Evolutionary conservation across 352 stramenopile genomes (phyloP).

Genomic region (Halophytophthora polymorphica): DNA sequence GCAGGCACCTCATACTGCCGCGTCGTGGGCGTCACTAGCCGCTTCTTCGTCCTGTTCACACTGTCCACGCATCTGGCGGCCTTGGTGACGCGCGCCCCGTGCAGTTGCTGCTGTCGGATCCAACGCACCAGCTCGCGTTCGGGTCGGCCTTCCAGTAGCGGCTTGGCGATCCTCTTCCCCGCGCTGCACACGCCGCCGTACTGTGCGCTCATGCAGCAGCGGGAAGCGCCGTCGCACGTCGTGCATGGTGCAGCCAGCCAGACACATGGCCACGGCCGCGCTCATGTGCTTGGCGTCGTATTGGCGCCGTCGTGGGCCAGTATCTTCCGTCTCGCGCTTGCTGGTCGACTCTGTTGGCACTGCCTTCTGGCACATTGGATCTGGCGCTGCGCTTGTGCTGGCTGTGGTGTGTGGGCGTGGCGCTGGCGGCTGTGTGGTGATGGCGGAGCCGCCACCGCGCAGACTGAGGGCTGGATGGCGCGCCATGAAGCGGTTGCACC

Average conservation of each 20-base stretch:
- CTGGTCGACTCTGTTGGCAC: too few relatives aligned
- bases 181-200: constrained; percentile 19
- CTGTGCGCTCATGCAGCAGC: constrained; percentile 16
- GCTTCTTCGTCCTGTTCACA: too few relatives aligned
- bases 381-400: too few relatives aligned
- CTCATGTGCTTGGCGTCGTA: constrained; percentile 24
- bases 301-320: not conserved
- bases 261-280: constrained; percentile 20
- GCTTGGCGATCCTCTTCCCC: constrained; percentile 18
- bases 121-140: constrained; percentile 19
- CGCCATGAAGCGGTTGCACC: constrained; percentile 22
- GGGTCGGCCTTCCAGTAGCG: constrained; percentile 14
- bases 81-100: constrained; percentile 12
- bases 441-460: not conserved
- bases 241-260: constrained; percentile 16
- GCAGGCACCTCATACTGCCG: too few relatives aligned
- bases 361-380: too few relatives aligned
- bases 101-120: constrained; percentile 16
- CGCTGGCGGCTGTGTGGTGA: not conserved
- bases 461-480: constrained; percentile 15
- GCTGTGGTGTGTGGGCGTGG: too few relatives aligned
- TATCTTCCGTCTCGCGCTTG: too few relatives aligned
- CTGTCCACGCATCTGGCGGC: too few relatives aligned
- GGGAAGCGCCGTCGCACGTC: constrained; percentile 16
- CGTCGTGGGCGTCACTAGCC: too few relatives aligned